Percentiles rank a stretch among this genome's conserved stretches.
These are phyloP conservation scores for Cystobasidiaceae sp. DNA, from an alignment of 1,284 basidiomycete genomes.

Conservation along the genomic window DNA sequence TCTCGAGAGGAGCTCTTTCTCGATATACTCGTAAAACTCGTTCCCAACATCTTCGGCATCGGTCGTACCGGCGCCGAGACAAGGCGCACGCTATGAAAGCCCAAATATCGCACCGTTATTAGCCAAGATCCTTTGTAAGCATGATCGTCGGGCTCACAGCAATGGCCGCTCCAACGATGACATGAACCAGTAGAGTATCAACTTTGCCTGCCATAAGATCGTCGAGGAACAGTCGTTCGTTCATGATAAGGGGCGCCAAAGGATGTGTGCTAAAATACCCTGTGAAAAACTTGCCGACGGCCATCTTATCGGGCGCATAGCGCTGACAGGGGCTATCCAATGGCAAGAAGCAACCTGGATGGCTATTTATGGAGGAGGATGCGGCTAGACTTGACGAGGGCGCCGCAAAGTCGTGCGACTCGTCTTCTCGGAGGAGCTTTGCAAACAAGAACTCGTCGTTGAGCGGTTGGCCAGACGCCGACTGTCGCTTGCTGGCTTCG, in stretches of 20 bases:
- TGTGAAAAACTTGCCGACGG: slow-evolving; percentile 20
- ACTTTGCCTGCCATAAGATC: slow-evolving; percentile 10
- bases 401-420: slow-evolving; percentile 2
- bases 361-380: not conserved
- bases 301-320: slow-evolving; percentile 17
- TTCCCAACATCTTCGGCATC: slow-evolving; percentile 25
- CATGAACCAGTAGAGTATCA: slow-evolving; percentile 9
- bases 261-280: slow-evolving; percentile 26
- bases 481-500: not conserved
- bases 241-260: slow-evolving; percentile 18
- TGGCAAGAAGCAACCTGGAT: not conserved
- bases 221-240: slow-evolving; percentile 23
- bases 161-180: slow-evolving; percentile 27
- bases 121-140: not conserved
- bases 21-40: slow-evolving; percentile 18
- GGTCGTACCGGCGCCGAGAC: not conserved
- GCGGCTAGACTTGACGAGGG: not conserved
- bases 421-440: slow-evolving; percentile 26
- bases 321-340: slow-evolving; percentile 2
- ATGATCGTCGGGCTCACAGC: slow-evolving; percentile 11
- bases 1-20: slow-evolving; percentile 4
- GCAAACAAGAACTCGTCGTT: slow-evolving; percentile 18
- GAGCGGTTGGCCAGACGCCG: not conserved
- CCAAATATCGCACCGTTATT: not conserved
- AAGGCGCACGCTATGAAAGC: slow-evolving; percentile 11